Conservation (phyloP, 2,329 filamentous ascomycete species). For the Sporothrix brasiliensis region DNA sequence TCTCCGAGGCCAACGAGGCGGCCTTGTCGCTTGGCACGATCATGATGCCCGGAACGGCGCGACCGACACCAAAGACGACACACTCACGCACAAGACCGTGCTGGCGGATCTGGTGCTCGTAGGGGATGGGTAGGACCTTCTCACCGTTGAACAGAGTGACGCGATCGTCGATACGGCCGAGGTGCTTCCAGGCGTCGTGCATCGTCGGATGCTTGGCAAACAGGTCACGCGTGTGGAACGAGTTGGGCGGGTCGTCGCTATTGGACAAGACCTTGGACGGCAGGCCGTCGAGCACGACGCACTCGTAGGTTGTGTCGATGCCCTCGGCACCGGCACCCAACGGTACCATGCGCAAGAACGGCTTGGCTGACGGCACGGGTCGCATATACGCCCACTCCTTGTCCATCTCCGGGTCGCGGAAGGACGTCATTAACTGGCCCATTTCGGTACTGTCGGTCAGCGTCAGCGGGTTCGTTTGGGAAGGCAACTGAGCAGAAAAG, state of each 20-base stretch:
- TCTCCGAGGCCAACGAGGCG: conserved; percentile 39
- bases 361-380: conserved; percentile 42
- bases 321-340: conserved; percentile 38
- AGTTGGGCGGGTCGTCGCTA: conserved; percentile 39
- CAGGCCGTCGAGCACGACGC: conserved; percentile 45
- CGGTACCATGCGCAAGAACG: conserved; percentile 43
- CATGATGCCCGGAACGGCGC: conserved; percentile 50
- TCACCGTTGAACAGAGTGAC: conserved; percentile 54
- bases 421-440: conserved; percentile 64
- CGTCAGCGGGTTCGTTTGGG: neutral
- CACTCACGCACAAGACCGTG: conserved; percentile 54
- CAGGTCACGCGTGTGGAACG: conserved; percentile 45
- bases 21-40: conserved; percentile 48
- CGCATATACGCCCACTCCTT: conserved; percentile 65
- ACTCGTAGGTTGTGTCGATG: conserved; percentile 42
- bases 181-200: conserved; percentile 45
- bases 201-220: conserved; percentile 46
- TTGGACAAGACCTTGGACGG: conserved; percentile 43
- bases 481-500: neutral
- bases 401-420: conserved; percentile 53
- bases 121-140: conserved; percentile 51
- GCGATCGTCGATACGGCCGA: conserved; percentile 45
- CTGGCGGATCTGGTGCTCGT: conserved; percentile 56
- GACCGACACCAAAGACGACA: conserved; percentile 56
- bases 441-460: conserved; percentile 53